A percentile compares a stretch with the other conserved stretches of the same genome.
Conservation (phyloP, 148 eudicot genomes). For the Amaranthus cruentus region DNA sequence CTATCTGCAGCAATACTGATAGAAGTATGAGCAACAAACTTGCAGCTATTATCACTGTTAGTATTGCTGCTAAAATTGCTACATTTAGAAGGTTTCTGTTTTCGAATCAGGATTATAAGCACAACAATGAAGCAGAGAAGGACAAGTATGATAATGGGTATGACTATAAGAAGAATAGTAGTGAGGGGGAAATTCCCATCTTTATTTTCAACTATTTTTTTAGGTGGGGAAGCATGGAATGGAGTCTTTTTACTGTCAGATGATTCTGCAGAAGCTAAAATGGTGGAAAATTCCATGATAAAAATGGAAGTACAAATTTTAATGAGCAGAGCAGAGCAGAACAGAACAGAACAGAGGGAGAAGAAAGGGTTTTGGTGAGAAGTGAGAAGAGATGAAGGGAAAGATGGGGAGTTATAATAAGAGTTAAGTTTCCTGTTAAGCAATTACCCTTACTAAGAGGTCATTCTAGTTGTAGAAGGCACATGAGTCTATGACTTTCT, state of each 20-base stretch:
- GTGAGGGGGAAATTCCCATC: constrained; percentile 22
- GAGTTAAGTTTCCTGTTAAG: not conserved
- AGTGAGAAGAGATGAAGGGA: not conserved
- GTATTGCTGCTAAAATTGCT: constrained; percentile 18
- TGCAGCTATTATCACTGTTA: constrained; percentile 26
- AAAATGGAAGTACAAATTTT: constrained; percentile 9
- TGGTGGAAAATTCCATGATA: constrained; percentile 11
- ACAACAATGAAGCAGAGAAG: constrained; percentile 44
- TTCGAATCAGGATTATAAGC: constrained; percentile 48
- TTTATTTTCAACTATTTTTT: not conserved
- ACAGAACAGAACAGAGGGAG: not conserved
- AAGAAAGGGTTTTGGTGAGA: not conserved
- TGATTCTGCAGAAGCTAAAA: constrained; percentile 6
- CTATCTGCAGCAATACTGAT: constrained; percentile 21
- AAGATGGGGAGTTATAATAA: not conserved
- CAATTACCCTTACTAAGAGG: constrained; percentile 13
- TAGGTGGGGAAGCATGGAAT: constrained; percentile 13
- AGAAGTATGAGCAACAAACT: constrained; percentile 28
- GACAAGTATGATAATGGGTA: constrained; percentile 54
- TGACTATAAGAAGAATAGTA: constrained; percentile 43
- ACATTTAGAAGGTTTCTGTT: constrained; percentile 35
- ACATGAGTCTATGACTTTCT: constrained; percentile 9
- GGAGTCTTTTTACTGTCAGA: constrained; percentile 17
- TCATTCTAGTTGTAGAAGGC: constrained; percentile 17
- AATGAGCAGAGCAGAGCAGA: not conserved